These are phyloP conservation scores for Prunus kanzakura DNA, from an alignment of 306 rosid species.

Conservation along the genomic window DNA sequence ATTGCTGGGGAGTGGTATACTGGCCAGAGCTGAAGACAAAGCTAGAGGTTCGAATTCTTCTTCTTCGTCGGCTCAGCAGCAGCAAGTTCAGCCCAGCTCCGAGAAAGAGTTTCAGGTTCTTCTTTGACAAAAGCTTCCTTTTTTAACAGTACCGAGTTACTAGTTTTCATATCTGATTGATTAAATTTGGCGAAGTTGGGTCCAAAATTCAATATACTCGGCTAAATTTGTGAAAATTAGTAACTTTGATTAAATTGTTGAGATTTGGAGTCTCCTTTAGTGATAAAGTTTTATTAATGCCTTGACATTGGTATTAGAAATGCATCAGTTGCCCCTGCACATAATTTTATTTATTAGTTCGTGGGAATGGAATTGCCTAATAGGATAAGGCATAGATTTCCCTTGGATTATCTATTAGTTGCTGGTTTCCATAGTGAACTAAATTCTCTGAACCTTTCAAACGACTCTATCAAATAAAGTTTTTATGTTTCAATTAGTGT, in stretches of 20 bases:
- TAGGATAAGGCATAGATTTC: background rate
- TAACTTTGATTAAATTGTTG: background rate
- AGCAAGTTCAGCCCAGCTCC: slow-evolving; percentile 44
- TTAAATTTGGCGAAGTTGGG: slow-evolving; percentile 11
- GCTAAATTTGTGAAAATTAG: background rate
- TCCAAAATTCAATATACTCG: background rate
- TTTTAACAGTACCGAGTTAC: slow-evolving; percentile 11
- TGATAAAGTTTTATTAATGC: background rate
- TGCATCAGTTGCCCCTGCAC: background rate
- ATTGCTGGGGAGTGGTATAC: slow-evolving; percentile 42
- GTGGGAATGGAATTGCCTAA: background rate
- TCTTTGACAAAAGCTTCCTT: slow-evolving; percentile 16
- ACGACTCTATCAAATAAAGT: background rate
- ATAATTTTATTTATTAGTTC: background rate
- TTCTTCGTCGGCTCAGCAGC: slow-evolving; percentile 43
- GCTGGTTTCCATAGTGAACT: background rate
- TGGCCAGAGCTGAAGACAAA: slow-evolving; percentile 76
- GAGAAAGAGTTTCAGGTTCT: slow-evolving; percentile 51
- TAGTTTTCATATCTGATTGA: slow-evolving; percentile 13
- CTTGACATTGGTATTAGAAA: background rate
- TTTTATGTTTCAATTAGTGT: background rate
- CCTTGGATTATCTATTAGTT: background rate
- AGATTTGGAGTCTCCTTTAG: background rate
- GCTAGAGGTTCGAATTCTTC: slow-evolving; percentile 35
- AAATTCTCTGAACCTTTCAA: background rate